Base-by-base conservation (phyloP, 2,329 filamentous ascomycete genomes). In the Leptographium galeiforme region DNA sequence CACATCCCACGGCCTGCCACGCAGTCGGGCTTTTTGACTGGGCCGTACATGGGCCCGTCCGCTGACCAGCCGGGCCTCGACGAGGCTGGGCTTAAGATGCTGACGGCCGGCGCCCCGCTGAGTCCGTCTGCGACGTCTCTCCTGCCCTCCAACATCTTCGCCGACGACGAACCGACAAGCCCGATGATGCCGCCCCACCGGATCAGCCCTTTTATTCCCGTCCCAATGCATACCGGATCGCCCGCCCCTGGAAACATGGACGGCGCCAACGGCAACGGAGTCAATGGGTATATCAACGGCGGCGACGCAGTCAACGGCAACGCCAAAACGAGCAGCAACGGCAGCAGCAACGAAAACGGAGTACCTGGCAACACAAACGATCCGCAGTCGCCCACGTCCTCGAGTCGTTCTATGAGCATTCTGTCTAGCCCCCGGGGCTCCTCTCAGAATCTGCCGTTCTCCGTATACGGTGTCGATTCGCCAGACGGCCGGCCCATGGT, bases 111-210 rank as follows among this genome's bases (percentile, higher is more conserved):
- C 33, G 86, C 84, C 2, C 85, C 85, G 1, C 78, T 91, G 64
- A 90, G 85, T 61, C 87, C 87, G 2, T 85, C 85, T 5, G 87
- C 87, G 2, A 82, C 85, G 33, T 77, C 83, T 16, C 72, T 91
- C 4, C 69, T 94, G 16, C 87, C 87, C 0, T 85, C 86, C 1
- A 80, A 78, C 55, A 70, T 85, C 5, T 61, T 62, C 45, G 70
- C 82, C 46, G 82, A 84, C 48, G 74, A 82, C 41, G 81, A 83
- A 16, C 70, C 73, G 14, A 70, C 68, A 11, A 75, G 72, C 60
- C 70, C 72, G 40, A 59, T 57, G 18, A 61, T 66, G 45, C 57
- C 63, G 60, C 55, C 54, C 54, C 57, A 53, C 63, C 62, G 41
- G 66, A 62, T 57, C 59, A 68, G 62, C 18, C 68, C 70, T 1